These are phyloP conservation scores for Nepenthes mirabilis DNA, from an alignment of 148 eudicot species.

Conservation along the genomic window DNA sequence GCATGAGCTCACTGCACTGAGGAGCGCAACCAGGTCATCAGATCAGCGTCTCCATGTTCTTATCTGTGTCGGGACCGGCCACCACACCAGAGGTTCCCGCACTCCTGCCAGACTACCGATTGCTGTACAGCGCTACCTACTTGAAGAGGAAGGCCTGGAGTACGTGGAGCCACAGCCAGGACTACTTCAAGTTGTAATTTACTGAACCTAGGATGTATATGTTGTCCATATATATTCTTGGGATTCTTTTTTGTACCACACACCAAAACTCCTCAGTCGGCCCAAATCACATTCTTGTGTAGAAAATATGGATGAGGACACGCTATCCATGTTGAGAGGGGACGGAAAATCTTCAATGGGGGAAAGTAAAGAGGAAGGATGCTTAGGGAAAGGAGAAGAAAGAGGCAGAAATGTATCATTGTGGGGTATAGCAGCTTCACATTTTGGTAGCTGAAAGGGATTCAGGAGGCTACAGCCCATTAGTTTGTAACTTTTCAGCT, in stretches of 20 bases:
- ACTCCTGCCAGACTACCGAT: constrained; percentile 82
- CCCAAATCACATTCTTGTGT: too few species aligned
- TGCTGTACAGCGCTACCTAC: constrained; percentile 84
- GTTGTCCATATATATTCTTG: background rate
- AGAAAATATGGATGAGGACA: too few species aligned
- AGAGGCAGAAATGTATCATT: background rate
- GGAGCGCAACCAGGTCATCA: constrained; percentile 59
- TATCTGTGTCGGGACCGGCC: constrained; percentile 90
- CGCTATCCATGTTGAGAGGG: too few species aligned
- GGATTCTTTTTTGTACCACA: background rate
- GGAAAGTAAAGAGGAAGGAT: too few species aligned
- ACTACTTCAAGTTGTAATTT: constrained; percentile 68
- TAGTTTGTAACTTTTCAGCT: too few species aligned
- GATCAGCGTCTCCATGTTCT: constrained; percentile 54
- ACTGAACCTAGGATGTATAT: constrained; percentile 24
- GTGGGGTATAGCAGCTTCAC: too few species aligned
- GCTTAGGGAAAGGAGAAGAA: too few species aligned
- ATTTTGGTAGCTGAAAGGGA: too few species aligned
- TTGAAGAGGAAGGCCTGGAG: constrained; percentile 87
- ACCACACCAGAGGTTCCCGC: constrained; percentile 82
- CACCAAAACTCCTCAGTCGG: too few species aligned
- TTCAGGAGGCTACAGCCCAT: too few species aligned
- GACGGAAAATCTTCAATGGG: too few species aligned
- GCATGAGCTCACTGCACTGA: constrained; percentile 50
- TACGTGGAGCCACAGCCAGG: constrained; percentile 91